Evolutionary conservation across 2,329 filamentous ascomycete species (phyloP).

Genomic region (Penicillium sumatraense): DNA sequence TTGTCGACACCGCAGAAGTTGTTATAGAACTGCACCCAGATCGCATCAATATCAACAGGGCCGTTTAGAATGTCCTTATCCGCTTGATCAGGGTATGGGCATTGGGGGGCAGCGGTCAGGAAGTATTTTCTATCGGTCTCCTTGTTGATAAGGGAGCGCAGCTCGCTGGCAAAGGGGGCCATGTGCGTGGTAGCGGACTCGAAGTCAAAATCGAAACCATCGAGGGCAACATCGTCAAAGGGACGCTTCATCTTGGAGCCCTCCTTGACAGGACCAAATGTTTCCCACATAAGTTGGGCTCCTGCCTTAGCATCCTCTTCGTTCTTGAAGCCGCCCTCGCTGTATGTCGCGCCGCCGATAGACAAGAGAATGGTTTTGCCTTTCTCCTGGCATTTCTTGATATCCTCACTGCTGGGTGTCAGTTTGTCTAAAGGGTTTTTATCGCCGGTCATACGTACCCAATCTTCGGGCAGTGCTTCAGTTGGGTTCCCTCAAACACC

Average conservation of each 20-base stretch:
- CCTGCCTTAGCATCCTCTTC: slow-evolving; percentile 56
- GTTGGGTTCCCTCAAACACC: slow-evolving; percentile 60
- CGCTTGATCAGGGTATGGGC: slow-evolving; percentile 66
- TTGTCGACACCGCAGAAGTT: slow-evolving; percentile 66
- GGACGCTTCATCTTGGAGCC: slow-evolving; percentile 59
- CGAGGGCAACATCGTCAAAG: slow-evolving; percentile 67
- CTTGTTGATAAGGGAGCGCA: slow-evolving; percentile 61
- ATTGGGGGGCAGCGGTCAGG: slow-evolving; percentile 71
- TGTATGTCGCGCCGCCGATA: slow-evolving; percentile 72
- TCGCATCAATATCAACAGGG: slow-evolving; percentile 61
- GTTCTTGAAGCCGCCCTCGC: slow-evolving; percentile 68
- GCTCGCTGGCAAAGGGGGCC: slow-evolving; percentile 61
- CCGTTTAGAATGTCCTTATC: slow-evolving; percentile 62
- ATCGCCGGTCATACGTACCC: slow-evolving; percentile 52
- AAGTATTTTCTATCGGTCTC: slow-evolving; percentile 59
- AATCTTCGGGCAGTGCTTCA: slow-evolving; percentile 67
- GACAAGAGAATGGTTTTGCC: slow-evolving; percentile 75
- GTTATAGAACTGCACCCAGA: slow-evolving; percentile 72
- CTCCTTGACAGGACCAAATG: slow-evolving; percentile 65
- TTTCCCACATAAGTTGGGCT: slow-evolving; percentile 70
- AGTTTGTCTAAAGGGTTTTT: slow-evolving; percentile 17
- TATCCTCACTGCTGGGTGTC: slow-evolving; percentile 45
- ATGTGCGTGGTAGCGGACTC: slow-evolving; percentile 66
- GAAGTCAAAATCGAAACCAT: slow-evolving; percentile 80
- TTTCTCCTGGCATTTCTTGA: slow-evolving; percentile 64